Conservation (phyloP, 177 flowering plant genomes). For the Tripterygium wilfordii region DNA sequence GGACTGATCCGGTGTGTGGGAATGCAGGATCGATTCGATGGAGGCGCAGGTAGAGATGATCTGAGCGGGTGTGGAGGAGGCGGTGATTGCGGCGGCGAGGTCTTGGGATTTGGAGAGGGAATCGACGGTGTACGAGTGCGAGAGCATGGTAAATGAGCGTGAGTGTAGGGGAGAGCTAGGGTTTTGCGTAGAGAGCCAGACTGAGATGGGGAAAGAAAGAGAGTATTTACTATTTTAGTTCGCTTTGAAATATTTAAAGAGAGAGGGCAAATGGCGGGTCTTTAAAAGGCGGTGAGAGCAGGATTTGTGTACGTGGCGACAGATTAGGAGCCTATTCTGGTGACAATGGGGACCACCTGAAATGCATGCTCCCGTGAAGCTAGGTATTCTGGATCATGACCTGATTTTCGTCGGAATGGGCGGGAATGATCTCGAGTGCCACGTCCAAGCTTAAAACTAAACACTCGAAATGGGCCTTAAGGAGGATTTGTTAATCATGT, state of each 20-base stretch:
- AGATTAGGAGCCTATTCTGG: not conserved
- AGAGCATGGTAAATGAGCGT: slow-evolving; percentile 25
- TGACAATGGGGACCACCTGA: not conserved
- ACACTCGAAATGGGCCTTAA: too few species aligned
- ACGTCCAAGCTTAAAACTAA: too few species aligned
- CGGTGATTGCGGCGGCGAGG: slow-evolving; percentile 44
- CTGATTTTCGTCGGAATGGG: too few species aligned
- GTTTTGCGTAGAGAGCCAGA: slow-evolving; percentile 7
- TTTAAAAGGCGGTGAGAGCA: slow-evolving; percentile 8
- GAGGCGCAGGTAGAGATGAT: slow-evolving; percentile 54
- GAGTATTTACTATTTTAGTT: not conserved
- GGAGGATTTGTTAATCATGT: too few species aligned
- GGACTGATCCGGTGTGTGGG: slow-evolving; percentile 57
- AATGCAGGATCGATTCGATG: slow-evolving; percentile 51
- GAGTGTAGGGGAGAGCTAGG: slow-evolving; percentile 9
- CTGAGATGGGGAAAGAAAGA: slow-evolving; percentile 2
- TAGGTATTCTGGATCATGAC: not conserved
- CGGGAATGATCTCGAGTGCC: too few species aligned
- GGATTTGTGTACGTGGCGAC: slow-evolving; percentile 16
- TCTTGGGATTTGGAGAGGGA: slow-evolving; percentile 60
- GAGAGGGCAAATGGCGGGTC: slow-evolving; percentile 38
- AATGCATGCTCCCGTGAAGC: too few species aligned
- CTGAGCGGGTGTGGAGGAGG: slow-evolving; percentile 47
- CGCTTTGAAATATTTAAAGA: slow-evolving; percentile 18
- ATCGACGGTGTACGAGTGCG: slow-evolving; percentile 60